phyloP scores from a whole-genome alignment of 352 stramenopile genomes.

The Pythium aquatile region DNA sequence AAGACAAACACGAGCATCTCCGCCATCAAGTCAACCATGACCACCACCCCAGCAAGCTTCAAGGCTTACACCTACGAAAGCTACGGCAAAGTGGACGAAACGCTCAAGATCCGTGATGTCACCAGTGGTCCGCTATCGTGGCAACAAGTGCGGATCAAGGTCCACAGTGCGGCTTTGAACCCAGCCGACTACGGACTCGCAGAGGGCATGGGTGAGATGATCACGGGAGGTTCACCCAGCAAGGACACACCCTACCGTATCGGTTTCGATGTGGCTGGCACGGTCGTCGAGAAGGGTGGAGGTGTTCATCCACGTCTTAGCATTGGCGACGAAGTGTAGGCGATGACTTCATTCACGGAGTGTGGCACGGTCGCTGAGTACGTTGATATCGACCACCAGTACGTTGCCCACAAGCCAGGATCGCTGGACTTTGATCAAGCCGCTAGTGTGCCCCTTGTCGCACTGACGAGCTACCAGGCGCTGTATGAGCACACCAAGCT shows the following conservation, averaged over 20 bases:
- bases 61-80: slow-evolving; percentile 3
- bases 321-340: slow-evolving; percentile 15
- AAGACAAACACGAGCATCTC: neutral
- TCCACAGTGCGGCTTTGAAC: slow-evolving; percentile 6
- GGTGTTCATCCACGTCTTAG: neutral
- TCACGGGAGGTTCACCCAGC: neutral
- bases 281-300: neutral
- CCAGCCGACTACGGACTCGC: neutral
- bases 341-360: slow-evolving; percentile 12
- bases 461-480: slow-evolving; percentile 34
- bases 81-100: neutral
- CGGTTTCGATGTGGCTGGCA: slow-evolving; percentile 7
- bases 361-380: slow-evolving; percentile 37
- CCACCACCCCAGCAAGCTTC: neutral
- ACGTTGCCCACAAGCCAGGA: slow-evolving; percentile 36
- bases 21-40: neutral
- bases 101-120: neutral
- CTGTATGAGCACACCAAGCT: slow-evolving; percentile 22
- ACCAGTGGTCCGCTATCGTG: neutral
- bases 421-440: slow-evolving; percentile 36
- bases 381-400: slow-evolving; percentile 25
- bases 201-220: neutral
- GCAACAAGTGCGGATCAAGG: slow-evolving; percentile 4
- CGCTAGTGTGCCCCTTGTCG: slow-evolving; percentile 26
- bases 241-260: slow-evolving; percentile 1